A percentile compares a stretch with the other conserved stretches of the same genome.
phyloP scores from a whole-genome alignment of 371 early-diverging fungal species.

The Mucor irregularis region DNA sequence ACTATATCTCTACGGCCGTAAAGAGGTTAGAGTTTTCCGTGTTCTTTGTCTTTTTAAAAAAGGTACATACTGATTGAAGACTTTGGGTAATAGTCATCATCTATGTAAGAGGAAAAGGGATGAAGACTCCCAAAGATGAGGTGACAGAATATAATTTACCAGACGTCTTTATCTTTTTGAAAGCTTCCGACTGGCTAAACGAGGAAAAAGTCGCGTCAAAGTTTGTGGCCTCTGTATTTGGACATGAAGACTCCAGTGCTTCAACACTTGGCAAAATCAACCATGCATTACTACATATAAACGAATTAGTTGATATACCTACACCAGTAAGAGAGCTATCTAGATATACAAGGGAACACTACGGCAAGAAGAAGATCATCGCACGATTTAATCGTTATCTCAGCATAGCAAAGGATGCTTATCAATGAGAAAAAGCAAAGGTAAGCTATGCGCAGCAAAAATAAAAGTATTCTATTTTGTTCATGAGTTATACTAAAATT shows the following conservation, averaged over 20 bases:
- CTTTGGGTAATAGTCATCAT: too few relatives aligned
- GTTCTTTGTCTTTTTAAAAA: too few relatives aligned
- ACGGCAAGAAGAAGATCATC: neutral
- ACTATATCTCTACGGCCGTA: too few relatives aligned
- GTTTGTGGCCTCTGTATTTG: neutral
- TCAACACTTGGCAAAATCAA: neutral
- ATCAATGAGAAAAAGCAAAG: neutral
- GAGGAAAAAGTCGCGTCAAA: neutral
- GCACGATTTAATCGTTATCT: neutral
- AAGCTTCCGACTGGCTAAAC: neutral
- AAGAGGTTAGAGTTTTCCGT: too few relatives aligned
- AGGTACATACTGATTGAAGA: too few relatives aligned
- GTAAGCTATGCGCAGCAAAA: conserved; percentile 1
- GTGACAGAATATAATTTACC: neutral
- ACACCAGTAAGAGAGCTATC: neutral
- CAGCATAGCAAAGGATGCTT: neutral
- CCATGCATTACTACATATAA: neutral
- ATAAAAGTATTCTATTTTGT: neutral
- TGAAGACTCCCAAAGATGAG: too few relatives aligned
- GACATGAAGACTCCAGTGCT: neutral
- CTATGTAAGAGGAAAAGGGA: too few relatives aligned
- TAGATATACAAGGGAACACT: neutral
- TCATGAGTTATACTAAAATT: neutral
- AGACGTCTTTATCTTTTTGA: neutral
- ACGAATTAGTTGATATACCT: neutral